Evolutionary conservation across 2,329 filamentous ascomycete species (phyloP), one percentile per base, ranked within the genome.

Genomic region (Thyridium curvatum): DNA sequence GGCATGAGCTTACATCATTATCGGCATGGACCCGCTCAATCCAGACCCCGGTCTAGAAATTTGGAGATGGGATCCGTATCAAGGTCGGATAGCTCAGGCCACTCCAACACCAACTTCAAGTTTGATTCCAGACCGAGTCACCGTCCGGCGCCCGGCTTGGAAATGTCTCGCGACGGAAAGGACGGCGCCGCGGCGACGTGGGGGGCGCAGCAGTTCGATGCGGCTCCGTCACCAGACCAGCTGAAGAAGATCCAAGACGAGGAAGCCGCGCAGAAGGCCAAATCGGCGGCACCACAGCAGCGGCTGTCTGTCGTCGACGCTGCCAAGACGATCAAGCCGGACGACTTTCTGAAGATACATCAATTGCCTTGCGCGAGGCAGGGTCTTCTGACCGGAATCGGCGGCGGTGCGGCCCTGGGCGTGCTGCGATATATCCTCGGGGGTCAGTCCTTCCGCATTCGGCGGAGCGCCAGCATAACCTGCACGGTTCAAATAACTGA

Each of bases 291-390:
- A 12, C 21, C 35, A n/a, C 37, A 39, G 31, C 35, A 54, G 50
- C 37, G 39, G 49, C 58, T 48, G 60, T 58, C 55, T 58, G 55
- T 81, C n/a, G 59, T 61, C 30, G 80, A 87, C 32, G 85, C 78
- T 1, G 68, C 90, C 36, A 74, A 78, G 45, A 77, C 72, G 35
- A 80, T 91, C 44, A 79, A 79, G 44, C 55, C 71, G 30, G 70
- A 82, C 30, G 86, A 91, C 52, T 84, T 90, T 46, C 60, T 78
- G 33, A 77, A 79, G 33, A 69, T 94, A 38, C 82, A 90, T 59
- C 83, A 84, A 60, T 76, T 80, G 41, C 91, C 91, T 0, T 97
- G 93, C 60, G 84, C 87, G 15, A 74, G 90, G 44, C 84, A 94
- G 55, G 83, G 86, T 3, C 70, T 95, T 38, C 66, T 97, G 50